Percentiles rank a stretch among this genome's conserved stretches.
Conservation (phyloP, 2,329 filamentous ascomycete genomes). For the Trichoderma arundinaceum region DNA sequence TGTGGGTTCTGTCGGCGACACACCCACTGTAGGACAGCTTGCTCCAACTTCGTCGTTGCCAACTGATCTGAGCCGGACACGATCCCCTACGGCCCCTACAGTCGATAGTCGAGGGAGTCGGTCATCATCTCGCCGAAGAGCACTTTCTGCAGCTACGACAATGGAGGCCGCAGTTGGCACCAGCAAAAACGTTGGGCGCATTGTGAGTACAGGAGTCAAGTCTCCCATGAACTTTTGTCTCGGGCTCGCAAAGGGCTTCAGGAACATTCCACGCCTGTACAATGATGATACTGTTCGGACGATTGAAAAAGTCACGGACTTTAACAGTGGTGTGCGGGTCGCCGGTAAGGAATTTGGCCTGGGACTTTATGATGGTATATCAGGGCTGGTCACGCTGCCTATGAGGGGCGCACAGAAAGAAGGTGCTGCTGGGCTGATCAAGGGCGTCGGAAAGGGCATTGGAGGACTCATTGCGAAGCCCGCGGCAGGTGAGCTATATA, state of each 20-base stretch:
- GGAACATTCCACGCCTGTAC: slow-evolving; percentile 85
- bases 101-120: slow-evolving; percentile 16
- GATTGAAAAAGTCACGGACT: slow-evolving; percentile 77
- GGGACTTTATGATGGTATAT: slow-evolving; percentile 80
- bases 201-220: slow-evolving; percentile 76
- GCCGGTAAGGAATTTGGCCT: slow-evolving; percentile 79
- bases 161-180: slow-evolving; percentile 68
- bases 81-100: slow-evolving; percentile 28
- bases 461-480: slow-evolving; percentile 83
- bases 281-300: slow-evolving; percentile 82
- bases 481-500: slow-evolving; percentile 66
- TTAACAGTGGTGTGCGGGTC: slow-evolving; percentile 76
- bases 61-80: neutral
- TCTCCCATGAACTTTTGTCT: slow-evolving; percentile 86
- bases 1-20: neutral
- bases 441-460: slow-evolving; percentile 82
- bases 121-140: slow-evolving; percentile 16
- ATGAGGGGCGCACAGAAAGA: slow-evolving; percentile 61
- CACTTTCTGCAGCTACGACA: slow-evolving; percentile 36
- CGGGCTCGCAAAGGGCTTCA: slow-evolving; percentile 82
- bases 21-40: neutral
- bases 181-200: slow-evolving; percentile 70
- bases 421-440: slow-evolving; percentile 66
- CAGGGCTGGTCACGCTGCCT: slow-evolving; percentile 81
- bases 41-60: neutral